These are phyloP conservation scores for Collybia nuda DNA, from an alignment of 768 basidiomycete genomes.

Conservation along the genomic window DNA sequence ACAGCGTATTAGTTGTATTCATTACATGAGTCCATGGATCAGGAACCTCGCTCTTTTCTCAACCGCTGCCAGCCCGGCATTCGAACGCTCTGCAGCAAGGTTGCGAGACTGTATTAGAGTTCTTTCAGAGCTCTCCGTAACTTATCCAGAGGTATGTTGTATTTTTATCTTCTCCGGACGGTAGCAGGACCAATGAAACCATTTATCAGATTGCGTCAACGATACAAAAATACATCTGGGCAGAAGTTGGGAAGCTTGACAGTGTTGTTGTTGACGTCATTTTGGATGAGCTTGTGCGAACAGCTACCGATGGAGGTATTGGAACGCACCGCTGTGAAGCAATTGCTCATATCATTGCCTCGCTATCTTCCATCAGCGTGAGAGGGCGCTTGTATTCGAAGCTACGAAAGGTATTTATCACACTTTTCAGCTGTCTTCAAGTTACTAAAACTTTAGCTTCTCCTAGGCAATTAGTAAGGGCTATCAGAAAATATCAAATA, in stretches of 20 bases:
- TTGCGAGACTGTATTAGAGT: constrained; percentile 82
- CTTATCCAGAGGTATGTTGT: constrained; percentile 63
- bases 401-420: constrained; percentile 64
- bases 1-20: constrained; percentile 71
- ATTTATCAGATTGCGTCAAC: constrained; percentile 56
- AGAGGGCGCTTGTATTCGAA: constrained; percentile 77
- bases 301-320: constrained; percentile 81
- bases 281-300: constrained; percentile 76
- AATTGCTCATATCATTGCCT: constrained; percentile 70
- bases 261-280: constrained; percentile 66
- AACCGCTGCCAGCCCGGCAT: constrained; percentile 66
- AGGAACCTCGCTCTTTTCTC: constrained; percentile 73
- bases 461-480: constrained; percentile 71
- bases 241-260: constrained; percentile 71
- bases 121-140: constrained; percentile 71
- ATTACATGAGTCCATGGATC: constrained; percentile 89
- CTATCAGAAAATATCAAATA: constrained; percentile 52
- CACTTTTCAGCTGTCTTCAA: background rate
- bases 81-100: constrained; percentile 70
- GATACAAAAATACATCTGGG: constrained; percentile 78
- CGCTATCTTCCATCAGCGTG: constrained; percentile 73
- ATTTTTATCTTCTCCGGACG: background rate
- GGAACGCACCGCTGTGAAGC: constrained; percentile 75
- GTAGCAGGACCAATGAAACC: background rate
- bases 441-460: background rate